These are phyloP conservation scores for Epithele typhae DNA, from an alignment of 768 basidiomycete genomes.

Conservation along the genomic window DNA sequence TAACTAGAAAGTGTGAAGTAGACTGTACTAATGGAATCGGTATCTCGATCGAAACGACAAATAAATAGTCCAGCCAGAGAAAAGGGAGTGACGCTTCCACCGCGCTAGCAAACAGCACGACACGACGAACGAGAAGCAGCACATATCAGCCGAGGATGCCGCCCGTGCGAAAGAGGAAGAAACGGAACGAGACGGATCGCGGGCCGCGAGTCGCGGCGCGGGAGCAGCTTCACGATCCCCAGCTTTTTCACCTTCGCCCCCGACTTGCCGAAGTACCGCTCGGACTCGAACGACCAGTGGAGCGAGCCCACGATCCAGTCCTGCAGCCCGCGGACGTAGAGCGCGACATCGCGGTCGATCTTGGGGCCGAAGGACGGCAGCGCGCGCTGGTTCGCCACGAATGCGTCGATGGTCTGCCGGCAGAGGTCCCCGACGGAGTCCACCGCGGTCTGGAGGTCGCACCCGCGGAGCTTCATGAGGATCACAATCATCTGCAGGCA, in stretches of 20 bases:
- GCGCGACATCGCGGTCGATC: constrained; percentile 51
- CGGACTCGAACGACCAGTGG: constrained; percentile 69
- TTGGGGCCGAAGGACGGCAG: constrained; percentile 61
- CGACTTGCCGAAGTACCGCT: constrained; percentile 62
- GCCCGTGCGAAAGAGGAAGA: no score
- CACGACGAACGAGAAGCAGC: no score
- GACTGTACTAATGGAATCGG: no score
- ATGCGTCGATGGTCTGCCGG: constrained; percentile 47
- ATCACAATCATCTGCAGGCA: constrained; percentile 58
- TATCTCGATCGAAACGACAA: no score
- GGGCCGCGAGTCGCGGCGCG: constrained; percentile 1
- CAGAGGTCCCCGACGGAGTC: constrained; percentile 63
- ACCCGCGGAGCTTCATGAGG: constrained; percentile 56
- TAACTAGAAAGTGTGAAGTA: no score
- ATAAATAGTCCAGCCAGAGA: no score
- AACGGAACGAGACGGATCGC: no score
- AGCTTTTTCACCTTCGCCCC: constrained; percentile 54
- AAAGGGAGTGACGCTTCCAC: no score
- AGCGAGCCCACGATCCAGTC: constrained; percentile 71
- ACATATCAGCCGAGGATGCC: no score
- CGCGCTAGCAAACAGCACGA: no score
- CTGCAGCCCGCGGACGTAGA: constrained; percentile 57
- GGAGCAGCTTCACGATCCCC: constrained; percentile 43
- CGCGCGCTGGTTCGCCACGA: constrained; percentile 38
- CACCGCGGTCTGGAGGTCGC: constrained; percentile 57